Conservation (phyloP, 2,329 filamentous ascomycete genomes). For the Pyrenophora tritici-repentis region DNA sequence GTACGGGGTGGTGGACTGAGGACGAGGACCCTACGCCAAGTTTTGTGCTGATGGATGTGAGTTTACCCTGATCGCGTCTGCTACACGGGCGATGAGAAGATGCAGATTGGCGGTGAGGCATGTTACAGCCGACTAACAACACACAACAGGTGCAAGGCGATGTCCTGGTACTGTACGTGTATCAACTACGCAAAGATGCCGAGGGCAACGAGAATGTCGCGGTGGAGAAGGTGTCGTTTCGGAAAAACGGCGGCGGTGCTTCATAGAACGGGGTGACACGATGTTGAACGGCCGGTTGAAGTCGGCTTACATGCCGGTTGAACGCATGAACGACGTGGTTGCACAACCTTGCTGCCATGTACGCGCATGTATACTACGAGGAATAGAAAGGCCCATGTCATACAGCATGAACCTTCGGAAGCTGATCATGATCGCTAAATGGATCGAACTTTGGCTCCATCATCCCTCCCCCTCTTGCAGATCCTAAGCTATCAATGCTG, state of each 20-base stretch:
- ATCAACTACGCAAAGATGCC: conserved; percentile 62
- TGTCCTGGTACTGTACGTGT: conserved; percentile 93
- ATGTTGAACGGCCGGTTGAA: conserved; percentile 6
- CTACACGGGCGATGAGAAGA: not conserved
- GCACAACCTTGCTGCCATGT: not conserved
- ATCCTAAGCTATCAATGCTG: not conserved
- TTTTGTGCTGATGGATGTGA: conserved; percentile 97
- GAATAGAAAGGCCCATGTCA: conserved; percentile 5
- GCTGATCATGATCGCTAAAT: too few species aligned
- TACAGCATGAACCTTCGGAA: conserved; percentile 4
- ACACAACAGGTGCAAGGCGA: conserved; percentile 82
- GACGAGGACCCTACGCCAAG: conserved; percentile 76
- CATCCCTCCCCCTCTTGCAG: too few species aligned
- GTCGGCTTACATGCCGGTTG: conserved; percentile 9
- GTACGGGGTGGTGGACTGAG: conserved; percentile 62
- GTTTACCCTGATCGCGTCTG: conserved; percentile 47
- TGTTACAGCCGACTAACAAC: conserved; percentile 22
- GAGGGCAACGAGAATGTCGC: conserved; percentile 59
- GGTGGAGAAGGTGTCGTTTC: conserved; percentile 62
- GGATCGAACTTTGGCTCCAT: not conserved
- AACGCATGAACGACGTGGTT: not conserved
- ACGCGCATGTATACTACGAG: conserved; percentile 7
- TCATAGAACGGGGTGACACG: conserved; percentile 32
- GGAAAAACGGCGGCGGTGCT: conserved; percentile 54
- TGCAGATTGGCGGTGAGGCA: not conserved